Conservation (phyloP, 441 rosid species). For the Pelargonium exstipulatum region DNA sequence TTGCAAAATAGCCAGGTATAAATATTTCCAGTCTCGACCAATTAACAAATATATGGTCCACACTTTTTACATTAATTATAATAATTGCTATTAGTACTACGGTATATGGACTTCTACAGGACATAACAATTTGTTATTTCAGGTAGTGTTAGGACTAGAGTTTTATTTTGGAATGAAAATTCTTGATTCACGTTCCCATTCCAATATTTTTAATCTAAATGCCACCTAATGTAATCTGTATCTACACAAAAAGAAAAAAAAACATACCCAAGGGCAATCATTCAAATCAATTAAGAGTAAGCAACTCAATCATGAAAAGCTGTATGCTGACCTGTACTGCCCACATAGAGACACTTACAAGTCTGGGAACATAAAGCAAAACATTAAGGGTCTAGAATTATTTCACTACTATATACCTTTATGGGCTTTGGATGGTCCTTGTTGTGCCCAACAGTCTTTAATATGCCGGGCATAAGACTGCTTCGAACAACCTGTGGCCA, state of each 20-base stretch:
- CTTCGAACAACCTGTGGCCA: constrained; percentile 56
- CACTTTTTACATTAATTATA: too few relatives aligned
- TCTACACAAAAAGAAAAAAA: too few relatives aligned
- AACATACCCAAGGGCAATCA: too few relatives aligned
- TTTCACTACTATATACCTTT: constrained; percentile 42
- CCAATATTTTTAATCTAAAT: too few relatives aligned
- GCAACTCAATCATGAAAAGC: neutral
- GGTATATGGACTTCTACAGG: too few relatives aligned
- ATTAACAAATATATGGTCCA: neutral
- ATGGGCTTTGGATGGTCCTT: constrained; percentile 94
- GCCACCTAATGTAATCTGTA: too few relatives aligned
- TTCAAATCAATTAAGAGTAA: neutral
- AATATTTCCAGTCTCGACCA: neutral
- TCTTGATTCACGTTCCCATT: too few relatives aligned
- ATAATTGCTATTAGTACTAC: too few relatives aligned
- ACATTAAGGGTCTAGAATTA: neutral
- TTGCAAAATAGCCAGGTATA: neutral
- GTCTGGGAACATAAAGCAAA: neutral
- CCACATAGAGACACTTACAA: neutral
- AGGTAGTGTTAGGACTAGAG: too few relatives aligned
- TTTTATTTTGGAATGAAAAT: too few relatives aligned
- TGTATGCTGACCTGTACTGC: neutral
- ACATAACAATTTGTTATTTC: too few relatives aligned
- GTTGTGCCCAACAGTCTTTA: constrained; percentile 81
- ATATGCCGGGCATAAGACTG: constrained; percentile 83